phyloP scores from a whole-genome alignment of 129 eudicot species.

The Flaveria robusta region DNA sequence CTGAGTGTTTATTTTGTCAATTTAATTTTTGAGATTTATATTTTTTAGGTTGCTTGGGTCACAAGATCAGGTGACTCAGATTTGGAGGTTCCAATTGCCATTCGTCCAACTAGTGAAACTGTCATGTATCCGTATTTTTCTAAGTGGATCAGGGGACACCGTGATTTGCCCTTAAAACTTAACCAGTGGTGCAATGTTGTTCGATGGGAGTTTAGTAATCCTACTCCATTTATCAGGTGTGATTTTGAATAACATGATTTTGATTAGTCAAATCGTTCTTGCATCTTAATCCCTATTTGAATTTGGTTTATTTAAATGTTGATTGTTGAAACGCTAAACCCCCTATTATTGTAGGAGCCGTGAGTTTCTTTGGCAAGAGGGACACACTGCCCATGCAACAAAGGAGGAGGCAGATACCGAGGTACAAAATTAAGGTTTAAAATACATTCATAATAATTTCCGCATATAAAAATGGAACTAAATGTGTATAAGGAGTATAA shows the following conservation, averaged over 20 bases:
- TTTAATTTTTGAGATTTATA: not conserved
- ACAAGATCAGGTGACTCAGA: conserved; percentile 87
- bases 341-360: conserved; percentile 62
- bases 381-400: conserved; percentile 90
- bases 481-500: not conserved
- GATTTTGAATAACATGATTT: not conserved
- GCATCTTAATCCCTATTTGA: not conserved
- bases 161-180: conserved; percentile 79
- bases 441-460: not conserved
- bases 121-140: conserved; percentile 91
- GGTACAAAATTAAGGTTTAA: conserved; percentile 39
- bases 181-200: conserved; percentile 98
- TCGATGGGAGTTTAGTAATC: conserved; percentile 94
- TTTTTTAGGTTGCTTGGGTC: conserved; percentile 88
- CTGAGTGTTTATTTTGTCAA: not conserved
- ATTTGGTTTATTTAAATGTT: not conserved
- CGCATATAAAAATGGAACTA: not conserved
- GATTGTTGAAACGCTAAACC: not conserved
- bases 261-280: not conserved
- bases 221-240: conserved; percentile 92
- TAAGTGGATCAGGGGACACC: conserved; percentile 97
- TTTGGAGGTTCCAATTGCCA: conserved; percentile 82
- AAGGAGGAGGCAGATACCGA: conserved; percentile 85
- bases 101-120: conserved; percentile 93
- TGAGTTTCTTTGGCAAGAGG: conserved; percentile 97